A percentile compares a stretch with the other conserved stretches of the same genome.
phyloP scores from a whole-genome alignment of 768 basidiomycete genomes.

The Rickenella mellea region DNA sequence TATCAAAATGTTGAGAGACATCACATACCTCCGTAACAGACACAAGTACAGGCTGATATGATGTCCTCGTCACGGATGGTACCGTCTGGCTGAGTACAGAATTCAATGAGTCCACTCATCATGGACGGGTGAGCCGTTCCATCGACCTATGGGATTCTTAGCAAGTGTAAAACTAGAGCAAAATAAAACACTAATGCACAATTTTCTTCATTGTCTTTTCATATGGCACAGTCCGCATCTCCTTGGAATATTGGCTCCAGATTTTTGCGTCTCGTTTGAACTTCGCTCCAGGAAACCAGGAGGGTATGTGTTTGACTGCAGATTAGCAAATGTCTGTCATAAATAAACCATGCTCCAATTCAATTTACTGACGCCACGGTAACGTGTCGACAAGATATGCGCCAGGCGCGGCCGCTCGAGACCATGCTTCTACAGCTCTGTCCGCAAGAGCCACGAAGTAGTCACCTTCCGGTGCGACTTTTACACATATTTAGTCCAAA shows the following conservation, averaged over 20 bases:
- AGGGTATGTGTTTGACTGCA: background rate
- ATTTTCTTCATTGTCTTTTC: background rate
- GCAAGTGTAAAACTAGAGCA: no score
- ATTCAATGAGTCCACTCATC: background rate
- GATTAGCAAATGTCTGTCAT: background rate
- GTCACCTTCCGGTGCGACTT: background rate
- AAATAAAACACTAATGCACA: no score
- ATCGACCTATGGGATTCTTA: background rate
- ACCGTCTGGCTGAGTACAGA: background rate
- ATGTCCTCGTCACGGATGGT: background rate
- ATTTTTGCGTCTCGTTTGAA: background rate
- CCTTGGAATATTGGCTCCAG: background rate
- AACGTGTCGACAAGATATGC: background rate
- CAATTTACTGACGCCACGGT: background rate
- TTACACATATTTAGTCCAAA: background rate
- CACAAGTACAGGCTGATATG: no score
- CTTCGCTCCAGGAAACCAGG: background rate
- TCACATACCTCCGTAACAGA: background rate
- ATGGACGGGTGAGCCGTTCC: background rate
- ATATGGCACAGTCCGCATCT: background rate
- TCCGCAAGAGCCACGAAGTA: background rate
- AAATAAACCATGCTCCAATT: background rate
- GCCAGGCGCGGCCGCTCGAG: background rate
- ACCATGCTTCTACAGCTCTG: background rate
- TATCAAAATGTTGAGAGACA: conserved; percentile 11